Evolutionary conservation across 805 yeast species (phyloP).

Genomic region (Kluyveromyces lactis): DNA sequence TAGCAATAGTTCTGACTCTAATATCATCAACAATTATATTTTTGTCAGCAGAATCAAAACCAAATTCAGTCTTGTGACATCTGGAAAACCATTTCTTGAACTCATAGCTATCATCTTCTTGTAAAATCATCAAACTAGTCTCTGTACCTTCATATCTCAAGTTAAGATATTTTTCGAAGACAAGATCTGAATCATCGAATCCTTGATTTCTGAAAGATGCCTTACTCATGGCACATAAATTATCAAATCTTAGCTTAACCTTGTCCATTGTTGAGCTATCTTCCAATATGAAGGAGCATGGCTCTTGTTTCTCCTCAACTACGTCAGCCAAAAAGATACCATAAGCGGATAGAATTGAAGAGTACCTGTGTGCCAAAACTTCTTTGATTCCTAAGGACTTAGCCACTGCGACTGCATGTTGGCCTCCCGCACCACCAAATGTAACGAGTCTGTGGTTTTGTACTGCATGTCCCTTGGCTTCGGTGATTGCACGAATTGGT

Average conservation of each 20-base stretch:
- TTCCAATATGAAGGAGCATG: constrained; percentile 43
- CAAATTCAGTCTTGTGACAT: constrained; percentile 63
- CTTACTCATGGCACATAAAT: constrained; percentile 37
- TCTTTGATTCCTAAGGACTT: constrained; percentile 56
- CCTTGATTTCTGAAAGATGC: constrained; percentile 45
- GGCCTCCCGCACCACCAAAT: constrained; percentile 94
- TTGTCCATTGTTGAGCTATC: constrained; percentile 20
- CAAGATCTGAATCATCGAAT: constrained; percentile 36
- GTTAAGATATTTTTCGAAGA: constrained; percentile 59
- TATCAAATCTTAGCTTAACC: constrained; percentile 39
- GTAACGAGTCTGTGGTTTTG: constrained; percentile 65
- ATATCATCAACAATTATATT: constrained; percentile 62
- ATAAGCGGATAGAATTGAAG: constrained; percentile 78
- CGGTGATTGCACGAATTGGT: constrained; percentile 78
- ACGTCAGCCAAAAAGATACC: constrained; percentile 86
- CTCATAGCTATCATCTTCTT: constrained; percentile 19
- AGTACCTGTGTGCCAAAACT: constrained; percentile 70
- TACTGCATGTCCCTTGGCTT: constrained; percentile 68
- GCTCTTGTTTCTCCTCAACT: constrained; percentile 71
- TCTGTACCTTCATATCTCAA: constrained; percentile 87
- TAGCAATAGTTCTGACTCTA: constrained; percentile 68
- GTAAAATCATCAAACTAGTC: constrained; percentile 66
- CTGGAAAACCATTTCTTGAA: constrained; percentile 41
- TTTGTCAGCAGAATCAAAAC: constrained; percentile 51
- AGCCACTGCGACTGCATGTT: constrained; percentile 76